phyloP scores from a whole-genome alignment of 2,329 filamentous ascomycete genomes.

The Colletotrichum caudatum region DNA sequence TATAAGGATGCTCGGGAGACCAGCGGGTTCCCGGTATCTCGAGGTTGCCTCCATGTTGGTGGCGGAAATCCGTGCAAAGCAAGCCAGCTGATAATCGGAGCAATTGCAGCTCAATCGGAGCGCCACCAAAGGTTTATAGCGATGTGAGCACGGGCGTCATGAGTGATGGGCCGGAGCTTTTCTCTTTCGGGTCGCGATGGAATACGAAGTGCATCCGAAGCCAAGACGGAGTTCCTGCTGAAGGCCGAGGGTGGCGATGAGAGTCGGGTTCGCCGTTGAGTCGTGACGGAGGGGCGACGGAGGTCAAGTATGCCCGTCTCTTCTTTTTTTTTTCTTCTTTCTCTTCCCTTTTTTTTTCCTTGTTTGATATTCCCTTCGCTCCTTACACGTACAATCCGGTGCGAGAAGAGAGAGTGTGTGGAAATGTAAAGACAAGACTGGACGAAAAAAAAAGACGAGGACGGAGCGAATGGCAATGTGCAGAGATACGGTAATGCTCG shows the following conservation, averaged over 20 bases:
- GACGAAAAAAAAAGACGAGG: constrained; percentile 4
- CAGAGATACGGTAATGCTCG: constrained; percentile 16
- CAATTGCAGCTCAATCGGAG: constrained; percentile 35
- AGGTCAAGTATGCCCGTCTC: constrained; percentile 21
- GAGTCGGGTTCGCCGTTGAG: constrained; percentile 36
- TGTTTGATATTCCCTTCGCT: constrained; percentile 1
- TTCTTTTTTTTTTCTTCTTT: neutral
- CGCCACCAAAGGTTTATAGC: constrained; percentile 38
- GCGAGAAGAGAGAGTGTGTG: neutral
- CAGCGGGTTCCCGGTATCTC: constrained; percentile 50
- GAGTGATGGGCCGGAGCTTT: constrained; percentile 24
- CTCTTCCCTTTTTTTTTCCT: neutral
- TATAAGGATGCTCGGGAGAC: constrained; percentile 52
- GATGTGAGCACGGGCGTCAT: constrained; percentile 38
- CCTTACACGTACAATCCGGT: neutral
- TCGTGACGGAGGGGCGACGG: constrained; percentile 14
- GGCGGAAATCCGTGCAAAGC: constrained; percentile 30
- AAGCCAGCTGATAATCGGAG: constrained; percentile 24
- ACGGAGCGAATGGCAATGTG: constrained; percentile 9
- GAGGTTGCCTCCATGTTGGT: constrained; percentile 53
- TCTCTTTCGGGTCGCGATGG: constrained; percentile 15
- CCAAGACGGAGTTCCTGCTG: constrained; percentile 35
- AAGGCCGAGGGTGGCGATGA: constrained; percentile 33
- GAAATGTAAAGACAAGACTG: constrained; percentile 28
- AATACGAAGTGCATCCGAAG: constrained; percentile 36